A percentile compares a stretch with the other conserved stretches of the same genome.
phyloP scores from a whole-genome alignment of 129 eudicot species.

The Flaveria sonorensis region DNA sequence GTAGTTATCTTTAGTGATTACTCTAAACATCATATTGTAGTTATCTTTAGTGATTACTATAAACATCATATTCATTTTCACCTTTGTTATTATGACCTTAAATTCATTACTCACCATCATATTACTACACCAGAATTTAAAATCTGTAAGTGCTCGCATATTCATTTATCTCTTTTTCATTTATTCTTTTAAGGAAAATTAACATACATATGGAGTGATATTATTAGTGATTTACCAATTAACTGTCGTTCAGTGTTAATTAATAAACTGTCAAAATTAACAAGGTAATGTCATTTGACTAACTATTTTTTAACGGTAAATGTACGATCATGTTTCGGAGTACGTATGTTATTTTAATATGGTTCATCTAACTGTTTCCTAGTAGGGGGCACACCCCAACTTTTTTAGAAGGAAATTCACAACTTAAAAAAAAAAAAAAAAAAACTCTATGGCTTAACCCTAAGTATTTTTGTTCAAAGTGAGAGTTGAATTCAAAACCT shows the following conservation, averaged over 20 bases:
- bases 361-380: too few relatives aligned
- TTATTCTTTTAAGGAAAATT: background rate
- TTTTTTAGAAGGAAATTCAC: too few relatives aligned
- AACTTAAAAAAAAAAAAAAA: too few relatives aligned
- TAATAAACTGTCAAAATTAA: background rate
- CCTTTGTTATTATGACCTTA: conserved; percentile 37
- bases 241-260: background rate
- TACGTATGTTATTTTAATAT: too few relatives aligned
- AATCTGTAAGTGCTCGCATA: conserved; percentile 13
- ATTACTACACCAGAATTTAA: conserved; percentile 20
- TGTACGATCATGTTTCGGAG: too few relatives aligned
- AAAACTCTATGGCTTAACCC: too few relatives aligned
- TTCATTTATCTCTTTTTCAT: background rate
- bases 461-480: too few relatives aligned
- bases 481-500: too few relatives aligned
- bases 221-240: background rate
- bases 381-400: too few relatives aligned
- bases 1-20: conserved; percentile 33
- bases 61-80: conserved; percentile 29
- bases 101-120: conserved; percentile 36
- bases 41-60: conserved; percentile 32
- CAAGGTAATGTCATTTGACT: background rate
- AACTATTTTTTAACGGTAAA: too few relatives aligned
- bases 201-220: background rate
- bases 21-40: conserved; percentile 25